Evolutionary conservation across 1,284 basidiomycete genomes (phyloP).

Genomic region (Tilletiaria anomala): DNA sequence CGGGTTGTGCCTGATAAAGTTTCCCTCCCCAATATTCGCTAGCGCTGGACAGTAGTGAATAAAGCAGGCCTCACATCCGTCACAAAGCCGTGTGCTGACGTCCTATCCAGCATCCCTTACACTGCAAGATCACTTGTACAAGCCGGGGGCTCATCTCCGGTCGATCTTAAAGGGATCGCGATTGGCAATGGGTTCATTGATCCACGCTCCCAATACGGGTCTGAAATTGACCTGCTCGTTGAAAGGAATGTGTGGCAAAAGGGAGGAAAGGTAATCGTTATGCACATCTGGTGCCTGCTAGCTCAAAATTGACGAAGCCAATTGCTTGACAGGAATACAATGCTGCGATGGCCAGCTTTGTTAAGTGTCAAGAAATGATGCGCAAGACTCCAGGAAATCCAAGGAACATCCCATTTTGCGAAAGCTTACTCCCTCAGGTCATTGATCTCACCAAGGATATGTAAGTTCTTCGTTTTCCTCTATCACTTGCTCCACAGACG

Average conservation of each 20-base stretch:
- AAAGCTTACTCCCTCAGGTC: constrained; percentile 52
- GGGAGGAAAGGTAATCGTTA: neutral
- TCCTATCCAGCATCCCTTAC: constrained; percentile 14
- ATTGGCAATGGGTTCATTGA: constrained; percentile 99
- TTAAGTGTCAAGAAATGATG: too few relatives aligned
- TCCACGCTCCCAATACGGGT: constrained; percentile 68
- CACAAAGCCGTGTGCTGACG: neutral
- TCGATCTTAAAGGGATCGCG: constrained; percentile 57
- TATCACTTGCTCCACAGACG: neutral
- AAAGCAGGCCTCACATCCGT: too few relatives aligned
- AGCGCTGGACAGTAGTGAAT: constrained; percentile 7
- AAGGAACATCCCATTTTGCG: constrained; percentile 55
- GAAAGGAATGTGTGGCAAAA: constrained; percentile 64
- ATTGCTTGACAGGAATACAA: too few relatives aligned
- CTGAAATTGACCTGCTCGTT: constrained; percentile 75
- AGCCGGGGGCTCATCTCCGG: constrained; percentile 48
- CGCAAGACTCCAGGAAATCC: too few relatives aligned
- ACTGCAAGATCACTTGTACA: constrained; percentile 64
- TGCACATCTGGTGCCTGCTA: neutral
- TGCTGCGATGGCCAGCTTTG: too few relatives aligned
- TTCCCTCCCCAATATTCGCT: too few relatives aligned
- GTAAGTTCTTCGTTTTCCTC: constrained; percentile 43
- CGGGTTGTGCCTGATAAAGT: too few relatives aligned
- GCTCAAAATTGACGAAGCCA: too few relatives aligned
- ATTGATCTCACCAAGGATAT: constrained; percentile 51